A percentile compares a stretch with the other conserved stretches of the same genome.
Conservation (phyloP, 1,284 basidiomycete species). For the Marasmius fiardii region DNA sequence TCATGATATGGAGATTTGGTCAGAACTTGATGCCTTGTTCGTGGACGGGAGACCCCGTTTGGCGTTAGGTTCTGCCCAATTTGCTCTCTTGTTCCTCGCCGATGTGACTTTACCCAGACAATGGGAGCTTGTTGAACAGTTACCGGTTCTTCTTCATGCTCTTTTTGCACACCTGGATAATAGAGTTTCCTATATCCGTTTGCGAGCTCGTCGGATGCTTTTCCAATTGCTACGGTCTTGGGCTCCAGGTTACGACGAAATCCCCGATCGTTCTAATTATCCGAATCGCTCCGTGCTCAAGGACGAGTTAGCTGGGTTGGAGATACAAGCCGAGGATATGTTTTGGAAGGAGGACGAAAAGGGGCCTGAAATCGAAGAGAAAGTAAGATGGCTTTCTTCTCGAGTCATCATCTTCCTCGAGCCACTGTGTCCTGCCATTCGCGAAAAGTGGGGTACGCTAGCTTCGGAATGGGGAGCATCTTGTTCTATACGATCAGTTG, state of each 20-base stretch:
- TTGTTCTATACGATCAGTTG: conserved; percentile 83
- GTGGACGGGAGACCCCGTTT: conserved; percentile 65
- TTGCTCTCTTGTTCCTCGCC: conserved; percentile 83
- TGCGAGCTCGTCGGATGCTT: conserved; percentile 70
- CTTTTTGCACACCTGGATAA: conserved; percentile 86
- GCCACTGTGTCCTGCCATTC: conserved; percentile 65
- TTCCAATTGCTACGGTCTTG: conserved; percentile 82
- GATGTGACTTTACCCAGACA: conserved; percentile 79
- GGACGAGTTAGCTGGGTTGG: conserved; percentile 50
- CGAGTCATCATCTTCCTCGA: conserved; percentile 69
- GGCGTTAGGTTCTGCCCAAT: conserved; percentile 77
- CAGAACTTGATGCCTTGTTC: conserved; percentile 72
- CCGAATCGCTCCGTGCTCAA: conserved; percentile 48
- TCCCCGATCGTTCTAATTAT: conserved; percentile 49
- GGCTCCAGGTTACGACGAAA: conserved; percentile 68
- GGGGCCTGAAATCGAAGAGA: conserved; percentile 47
- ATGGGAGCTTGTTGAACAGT: conserved; percentile 68
- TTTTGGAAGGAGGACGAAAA: conserved; percentile 78
- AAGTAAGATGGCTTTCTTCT: conserved; percentile 69
- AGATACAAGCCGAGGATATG: conserved; percentile 51
- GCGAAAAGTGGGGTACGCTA: conserved; percentile 78
- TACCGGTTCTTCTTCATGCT: conserved; percentile 79
- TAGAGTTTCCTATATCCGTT: conserved; percentile 64
- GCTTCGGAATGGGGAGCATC: conserved; percentile 86
- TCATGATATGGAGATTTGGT: conserved; percentile 71